Evolutionary conservation across 2,329 filamentous ascomycete species (phyloP).

Genomic region (Moelleriella libera): DNA sequence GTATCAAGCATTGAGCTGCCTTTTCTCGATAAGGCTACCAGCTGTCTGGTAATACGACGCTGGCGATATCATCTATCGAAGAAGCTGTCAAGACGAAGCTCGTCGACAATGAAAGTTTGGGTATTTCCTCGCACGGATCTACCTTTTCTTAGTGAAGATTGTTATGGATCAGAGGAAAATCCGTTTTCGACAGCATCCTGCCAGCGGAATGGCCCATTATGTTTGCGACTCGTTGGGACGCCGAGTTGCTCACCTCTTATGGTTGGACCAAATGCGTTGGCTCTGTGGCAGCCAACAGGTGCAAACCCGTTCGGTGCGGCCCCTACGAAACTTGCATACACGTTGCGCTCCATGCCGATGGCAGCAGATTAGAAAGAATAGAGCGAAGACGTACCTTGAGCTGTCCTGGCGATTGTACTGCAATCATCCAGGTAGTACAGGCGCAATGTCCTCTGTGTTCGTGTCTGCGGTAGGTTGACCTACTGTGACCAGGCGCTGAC

Average conservation of each 20-base stretch:
- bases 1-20: constrained; percentile 73
- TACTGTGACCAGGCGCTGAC: too few relatives aligned
- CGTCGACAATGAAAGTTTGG: constrained; percentile 94
- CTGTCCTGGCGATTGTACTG: too few relatives aligned
- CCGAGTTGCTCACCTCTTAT: constrained; percentile 78
- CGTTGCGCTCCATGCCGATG: too few relatives aligned
- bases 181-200: constrained; percentile 95
- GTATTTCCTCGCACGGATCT: constrained; percentile 95
- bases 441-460: too few relatives aligned
- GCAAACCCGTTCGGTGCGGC: too few relatives aligned
- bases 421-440: too few relatives aligned
- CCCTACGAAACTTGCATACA: too few relatives aligned
- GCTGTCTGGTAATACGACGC: constrained; percentile 68
- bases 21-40: constrained; percentile 79
- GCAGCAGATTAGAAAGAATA: too few relatives aligned
- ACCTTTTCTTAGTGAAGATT: constrained; percentile 78
- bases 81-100: constrained; percentile 70
- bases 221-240: constrained; percentile 97
- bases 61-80: constrained; percentile 63
- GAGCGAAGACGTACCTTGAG: too few relatives aligned
- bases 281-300: constrained; percentile 35
- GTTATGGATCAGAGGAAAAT: constrained; percentile 80
- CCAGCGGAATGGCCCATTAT: constrained; percentile 69
- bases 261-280: constrained; percentile 99
- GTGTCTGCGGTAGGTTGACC: too few relatives aligned